Base-by-base conservation (phyloP, 2,329 filamentous ascomycete genomes). In the Pseudodiploospora longispora region DNA sequence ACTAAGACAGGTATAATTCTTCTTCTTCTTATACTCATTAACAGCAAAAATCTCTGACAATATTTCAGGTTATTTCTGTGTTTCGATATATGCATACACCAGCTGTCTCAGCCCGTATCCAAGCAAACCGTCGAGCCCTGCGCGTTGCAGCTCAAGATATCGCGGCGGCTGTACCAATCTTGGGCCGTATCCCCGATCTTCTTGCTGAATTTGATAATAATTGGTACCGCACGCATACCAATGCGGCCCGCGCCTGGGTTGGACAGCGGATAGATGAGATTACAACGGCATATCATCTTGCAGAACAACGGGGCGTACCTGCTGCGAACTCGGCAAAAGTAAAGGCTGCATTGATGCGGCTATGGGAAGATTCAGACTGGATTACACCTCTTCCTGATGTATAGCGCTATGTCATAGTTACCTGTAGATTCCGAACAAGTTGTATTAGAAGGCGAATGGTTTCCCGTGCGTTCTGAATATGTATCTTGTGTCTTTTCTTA, bases 331-430 rank as follows among this genome's bases (percentile, higher is more conserved):
- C 32, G 32, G 32, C 32, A 34, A 34, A n/a, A 27, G 29, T 30
- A 5, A 50, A 36, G 2, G 31, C 5, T 1, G 9, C 32, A 36
- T 41, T 46, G 4, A 49, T 38, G n/a, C n/a, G n/a, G n/a, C n/a
- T n/a, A n/a, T n/a, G n/a, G n/a, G n/a, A n/a, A n/a, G n/a, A n/a
- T n/a, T n/a, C n/a, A n/a, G n/a, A n/a, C n/a, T n/a, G n/a, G n/a
- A n/a, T n/a, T n/a, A n/a, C n/a, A n/a, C n/a, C n/a, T n/a, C n/a
- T n/a, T n/a, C n/a, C n/a, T n/a, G n/a, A n/a, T n/a, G n/a, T n/a
- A n/a, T n/a, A n/a, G n/a, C n/a, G n/a, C n/a, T n/a, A n/a, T n/a
- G n/a, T n/a, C n/a, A n/a, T n/a, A n/a, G n/a, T n/a, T n/a, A n/a
- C n/a, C n/a, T n/a, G n/a, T n/a, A n/a, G n/a, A n/a, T n/a, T n/a